phyloP scores from a whole-genome alignment of 2,329 filamentous ascomycete species.

The Davidsoniella neocaledoniae region DNA sequence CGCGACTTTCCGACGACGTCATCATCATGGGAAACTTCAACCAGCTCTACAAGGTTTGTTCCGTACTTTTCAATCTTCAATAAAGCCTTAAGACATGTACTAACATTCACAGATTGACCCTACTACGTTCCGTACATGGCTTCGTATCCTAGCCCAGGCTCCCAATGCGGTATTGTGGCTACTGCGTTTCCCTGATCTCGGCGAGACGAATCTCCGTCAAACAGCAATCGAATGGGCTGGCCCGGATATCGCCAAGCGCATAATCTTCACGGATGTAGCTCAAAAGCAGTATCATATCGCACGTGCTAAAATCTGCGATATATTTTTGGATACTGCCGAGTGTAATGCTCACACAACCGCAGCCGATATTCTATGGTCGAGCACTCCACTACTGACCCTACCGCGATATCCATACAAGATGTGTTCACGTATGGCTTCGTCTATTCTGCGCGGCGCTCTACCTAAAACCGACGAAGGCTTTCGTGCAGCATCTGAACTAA shows the following conservation, averaged over 20 bases:
- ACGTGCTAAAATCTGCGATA: conserved; percentile 75
- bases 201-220: conserved; percentile 66
- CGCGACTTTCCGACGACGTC: conserved; percentile 59
- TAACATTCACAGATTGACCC: conserved; percentile 61
- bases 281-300: conserved; percentile 90
- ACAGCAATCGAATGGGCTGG: conserved; percentile 77
- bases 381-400: conserved; percentile 77
- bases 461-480: conserved; percentile 54
- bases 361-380: conserved; percentile 90
- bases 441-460: conserved; percentile 77
- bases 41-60: conserved; percentile 82
- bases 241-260: conserved; percentile 64
- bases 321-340: conserved; percentile 93
- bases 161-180: conserved; percentile 90
- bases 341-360: conserved; percentile 98
- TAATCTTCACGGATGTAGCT: conserved; percentile 92
- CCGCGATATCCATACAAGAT: conserved; percentile 95
- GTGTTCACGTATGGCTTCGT: conserved; percentile 96
- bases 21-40: conserved; percentile 98
- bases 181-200: conserved; percentile 86
- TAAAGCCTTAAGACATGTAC: background rate
- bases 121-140: conserved; percentile 87
- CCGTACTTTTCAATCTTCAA: background rate
- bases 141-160: conserved; percentile 71
- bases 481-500: conserved; percentile 55